Conservation (phyloP, 208 protist species). For the Acanthamoeba healyi region DNA sequence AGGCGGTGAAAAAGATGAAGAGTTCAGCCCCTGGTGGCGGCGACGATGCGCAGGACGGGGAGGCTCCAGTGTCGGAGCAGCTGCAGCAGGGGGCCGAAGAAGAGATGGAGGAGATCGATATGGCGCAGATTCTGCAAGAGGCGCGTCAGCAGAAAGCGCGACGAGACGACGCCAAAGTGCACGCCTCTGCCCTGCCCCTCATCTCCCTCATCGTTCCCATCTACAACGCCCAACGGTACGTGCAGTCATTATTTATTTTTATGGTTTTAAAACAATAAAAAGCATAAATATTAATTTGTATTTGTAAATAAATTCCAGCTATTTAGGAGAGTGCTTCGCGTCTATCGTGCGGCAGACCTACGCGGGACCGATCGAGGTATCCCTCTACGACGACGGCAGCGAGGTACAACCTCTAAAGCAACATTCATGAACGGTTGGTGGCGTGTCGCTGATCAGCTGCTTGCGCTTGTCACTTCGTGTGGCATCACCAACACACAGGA, state of each 20-base stretch:
- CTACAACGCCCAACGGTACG: constrained; percentile 63
- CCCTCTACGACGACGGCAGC: constrained; percentile 72
- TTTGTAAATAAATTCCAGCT: not conserved
- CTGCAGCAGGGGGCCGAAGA: not conserved
- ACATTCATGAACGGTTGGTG: not conserved
- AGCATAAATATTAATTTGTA: no score
- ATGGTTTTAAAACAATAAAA: not conserved
- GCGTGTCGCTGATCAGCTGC: not conserved
- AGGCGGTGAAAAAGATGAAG: not conserved
- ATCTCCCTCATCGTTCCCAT: constrained; percentile 67
- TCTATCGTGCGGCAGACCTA: constrained; percentile 59
- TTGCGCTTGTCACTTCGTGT: not conserved
- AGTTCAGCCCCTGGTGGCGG: not conserved
- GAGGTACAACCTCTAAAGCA: not conserved
- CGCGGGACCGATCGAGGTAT: constrained; percentile 57
- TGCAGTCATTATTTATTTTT: not conserved
- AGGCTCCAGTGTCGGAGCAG: no score
- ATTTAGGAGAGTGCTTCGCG: constrained; percentile 67
- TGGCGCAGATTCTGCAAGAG: not conserved
- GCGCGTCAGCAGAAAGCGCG: not conserved
- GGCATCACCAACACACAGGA: not conserved
- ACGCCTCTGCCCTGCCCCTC: constrained; percentile 1
- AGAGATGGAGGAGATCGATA: not conserved
- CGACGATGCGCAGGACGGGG: no score
- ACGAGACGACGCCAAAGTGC: not conserved